Base-by-base conservation (phyloP, 1,139 yeast genomes). In the Citeromyces siamensis region DNA sequence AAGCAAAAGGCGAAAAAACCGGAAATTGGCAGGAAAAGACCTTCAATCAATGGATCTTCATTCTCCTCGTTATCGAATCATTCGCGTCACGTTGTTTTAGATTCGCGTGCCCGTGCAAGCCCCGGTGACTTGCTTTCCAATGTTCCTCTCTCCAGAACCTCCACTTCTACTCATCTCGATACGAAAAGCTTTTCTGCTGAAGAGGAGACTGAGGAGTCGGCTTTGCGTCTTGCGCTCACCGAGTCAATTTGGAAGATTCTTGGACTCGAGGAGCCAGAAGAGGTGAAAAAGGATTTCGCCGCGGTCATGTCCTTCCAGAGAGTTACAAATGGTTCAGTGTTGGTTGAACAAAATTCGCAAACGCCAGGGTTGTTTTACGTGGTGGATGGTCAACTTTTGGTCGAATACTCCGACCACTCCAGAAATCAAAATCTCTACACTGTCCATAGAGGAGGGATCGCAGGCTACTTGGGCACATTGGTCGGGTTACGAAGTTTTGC, bases 101-200 rank as follows among this genome's bases (percentile, higher is more conserved):
- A 71, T 36, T 71, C 86, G 1, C 61, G 79, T 35, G 64, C 64
- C 16, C 66, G 72, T 21, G 58, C 74, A 10, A 80, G 82, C 41
- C 95, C 95, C 0, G 95, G 95, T 21, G 95, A 85, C 53, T 62
- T 85, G 39, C 58, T 85, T 12, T 81, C 94, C 0, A 82, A 82
- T 38, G 95, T 81, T 1, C 93, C 95, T 1, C 56, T 84, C 3
- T 72, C 86, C 1, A 40, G 65, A 58, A 17, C 38, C 45, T 13
- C 20, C 47, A 16, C 32, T 34, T 21, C 39, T 38, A 8, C 36
- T n/a, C 43, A 3, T 32, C 43, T 58, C 3, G 52, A 59, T 29
- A 61, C 60, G 23, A 52, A 67, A 27, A 55, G 60, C 1, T 75
- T 78, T 41, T 68, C 77, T 8, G 75, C 71, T 21, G 78, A 75